Evolutionary conservation across 2,329 filamentous ascomycete genomes (phyloP).

Genomic region (Fusarium sp.): DNA sequence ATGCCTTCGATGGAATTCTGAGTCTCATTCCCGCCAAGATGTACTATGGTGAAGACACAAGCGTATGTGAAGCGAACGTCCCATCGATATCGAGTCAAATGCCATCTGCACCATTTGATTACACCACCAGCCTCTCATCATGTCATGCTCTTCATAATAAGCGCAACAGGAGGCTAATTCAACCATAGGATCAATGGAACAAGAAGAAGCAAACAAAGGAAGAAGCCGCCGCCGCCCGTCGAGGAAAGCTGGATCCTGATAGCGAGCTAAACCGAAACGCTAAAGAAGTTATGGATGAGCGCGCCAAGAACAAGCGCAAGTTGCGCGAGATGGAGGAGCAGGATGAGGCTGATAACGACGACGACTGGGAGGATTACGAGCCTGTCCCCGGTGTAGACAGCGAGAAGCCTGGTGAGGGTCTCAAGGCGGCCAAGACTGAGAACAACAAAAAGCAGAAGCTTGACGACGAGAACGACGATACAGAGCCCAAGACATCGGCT

Average conservation of each 20-base stretch:
- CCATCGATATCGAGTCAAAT: constrained; percentile 1
- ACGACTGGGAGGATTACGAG: constrained; percentile 59
- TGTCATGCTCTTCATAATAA: neutral
- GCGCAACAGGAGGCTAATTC: constrained; percentile 31
- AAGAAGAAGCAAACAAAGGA: constrained; percentile 96
- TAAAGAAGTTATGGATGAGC: constrained; percentile 92
- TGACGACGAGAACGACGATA: constrained; percentile 44
- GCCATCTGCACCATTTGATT: constrained; percentile 12
- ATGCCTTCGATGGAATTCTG: constrained; percentile 87
- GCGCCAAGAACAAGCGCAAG: constrained; percentile 82
- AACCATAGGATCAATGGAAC: constrained; percentile 84
- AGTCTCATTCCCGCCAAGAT: constrained; percentile 90
- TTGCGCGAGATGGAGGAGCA: constrained; percentile 71
- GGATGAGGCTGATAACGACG: constrained; percentile 58
- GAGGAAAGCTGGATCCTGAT: constrained; percentile 91
- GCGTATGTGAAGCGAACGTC: constrained; percentile 67
- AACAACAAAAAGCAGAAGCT: constrained; percentile 70
- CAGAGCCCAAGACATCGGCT: constrained; percentile 51
- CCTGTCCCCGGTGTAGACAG: constrained; percentile 66
- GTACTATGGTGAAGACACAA: constrained; percentile 89
- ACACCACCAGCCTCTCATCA: constrained; percentile 5
- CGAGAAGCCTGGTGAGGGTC: constrained; percentile 73
- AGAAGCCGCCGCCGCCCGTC: constrained; percentile 83
- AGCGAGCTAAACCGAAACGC: constrained; percentile 83
- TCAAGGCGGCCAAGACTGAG: constrained; percentile 62